Percentiles rank a stretch among this genome's conserved stretches.
phyloP scores from a whole-genome alignment of 2,329 filamentous ascomycete genomes.

The Monosporascus cannonballus region DNA sequence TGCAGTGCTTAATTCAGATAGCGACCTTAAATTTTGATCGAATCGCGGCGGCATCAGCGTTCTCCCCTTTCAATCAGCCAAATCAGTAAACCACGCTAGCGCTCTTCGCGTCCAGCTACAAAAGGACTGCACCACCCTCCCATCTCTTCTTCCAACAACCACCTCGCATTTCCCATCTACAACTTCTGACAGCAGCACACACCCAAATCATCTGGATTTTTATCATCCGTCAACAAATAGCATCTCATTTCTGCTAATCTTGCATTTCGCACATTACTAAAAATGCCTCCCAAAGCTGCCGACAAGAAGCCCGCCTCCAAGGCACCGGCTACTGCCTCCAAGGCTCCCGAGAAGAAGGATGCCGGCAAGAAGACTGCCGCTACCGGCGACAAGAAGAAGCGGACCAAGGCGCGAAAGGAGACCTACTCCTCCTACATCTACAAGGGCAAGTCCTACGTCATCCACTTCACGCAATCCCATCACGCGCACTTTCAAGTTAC shows the following conservation, averaged over 20 bases:
- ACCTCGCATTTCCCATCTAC: constrained; percentile 32
- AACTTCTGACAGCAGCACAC: constrained; percentile 31
- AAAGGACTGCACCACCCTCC: constrained; percentile 50
- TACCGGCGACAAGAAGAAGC: constrained; percentile 99
- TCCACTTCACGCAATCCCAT: constrained; percentile 2
- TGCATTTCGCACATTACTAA: constrained; percentile 28
- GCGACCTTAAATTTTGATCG: too few relatives aligned
- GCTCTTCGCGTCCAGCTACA: constrained; percentile 53
- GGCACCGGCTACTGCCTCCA: constrained; percentile 71
- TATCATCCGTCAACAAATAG: constrained; percentile 14
- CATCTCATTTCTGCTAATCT: constrained; percentile 8
- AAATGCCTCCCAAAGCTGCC: constrained; percentile 97
- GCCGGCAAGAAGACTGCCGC: constrained; percentile 99
- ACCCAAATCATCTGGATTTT: constrained; percentile 18
- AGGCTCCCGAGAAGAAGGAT: constrained; percentile 92
- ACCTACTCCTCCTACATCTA: constrained; percentile 99
- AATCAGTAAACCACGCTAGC: constrained; percentile 55
- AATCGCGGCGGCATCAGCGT: constrained; percentile 7
- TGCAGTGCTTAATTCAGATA: too few relatives aligned
- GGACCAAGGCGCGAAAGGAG: constrained; percentile 99
- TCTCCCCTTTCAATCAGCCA: constrained; percentile 21
- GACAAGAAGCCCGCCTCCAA: constrained; percentile 99
- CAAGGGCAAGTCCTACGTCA: constrained; percentile 66
- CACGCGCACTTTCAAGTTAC: background rate
- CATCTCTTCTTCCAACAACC: constrained; percentile 28